Base-by-base conservation (phyloP, 805 yeast species). In the Saturnispora ahearnii region DNA sequence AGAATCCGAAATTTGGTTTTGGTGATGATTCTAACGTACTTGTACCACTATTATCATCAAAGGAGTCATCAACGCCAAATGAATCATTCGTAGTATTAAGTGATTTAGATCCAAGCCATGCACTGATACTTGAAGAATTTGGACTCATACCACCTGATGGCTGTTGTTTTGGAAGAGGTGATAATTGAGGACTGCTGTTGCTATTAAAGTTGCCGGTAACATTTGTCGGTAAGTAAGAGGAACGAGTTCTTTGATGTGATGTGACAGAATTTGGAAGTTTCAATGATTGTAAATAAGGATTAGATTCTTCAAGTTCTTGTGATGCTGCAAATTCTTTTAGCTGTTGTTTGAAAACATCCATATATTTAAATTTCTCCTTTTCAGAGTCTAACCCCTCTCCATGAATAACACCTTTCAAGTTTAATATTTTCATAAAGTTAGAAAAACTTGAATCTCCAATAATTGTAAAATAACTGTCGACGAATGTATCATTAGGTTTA, bases 371-470 rank as follows among this genome's bases (percentile, higher is more conserved):
- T 37, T 60, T 61, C 46, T 64, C 73, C 59, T 57, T 72, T 64
- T 56, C 74, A 46, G 43, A 67, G 8, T 59, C 59, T 18, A 48
- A 15, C 0, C 57, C 51, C 29, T 62, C 63, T 37, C 59, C 46
- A 60, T 58, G 46, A 58, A 51, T 62, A 60, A 45, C 53, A 7
- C 84, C 83, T 62, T 86, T 87, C 51, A 86, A 69, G 22, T 72
- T 75, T 48, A 87, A 67, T 2, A 87, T 67, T 59, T 84, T 87
- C 51, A 66, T 64, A 61, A 87, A 86, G 60, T 87, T 87, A 10
- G 65, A 63, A 29, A 77, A 66, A 26, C 80, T 77, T 44, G 73
- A 72, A 64, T 87, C 96, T 7, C 82, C 82, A 46, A 87, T 72
- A 12, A 84, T 67, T 49, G 73, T 71, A 59, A 86, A 77, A 62